Percentiles rank a stretch among this genome's conserved stretches.
Evolutionary conservation across 2,329 filamentous ascomycete species (phyloP).

Genomic region (Sclerotiophoma versabilis): DNA sequence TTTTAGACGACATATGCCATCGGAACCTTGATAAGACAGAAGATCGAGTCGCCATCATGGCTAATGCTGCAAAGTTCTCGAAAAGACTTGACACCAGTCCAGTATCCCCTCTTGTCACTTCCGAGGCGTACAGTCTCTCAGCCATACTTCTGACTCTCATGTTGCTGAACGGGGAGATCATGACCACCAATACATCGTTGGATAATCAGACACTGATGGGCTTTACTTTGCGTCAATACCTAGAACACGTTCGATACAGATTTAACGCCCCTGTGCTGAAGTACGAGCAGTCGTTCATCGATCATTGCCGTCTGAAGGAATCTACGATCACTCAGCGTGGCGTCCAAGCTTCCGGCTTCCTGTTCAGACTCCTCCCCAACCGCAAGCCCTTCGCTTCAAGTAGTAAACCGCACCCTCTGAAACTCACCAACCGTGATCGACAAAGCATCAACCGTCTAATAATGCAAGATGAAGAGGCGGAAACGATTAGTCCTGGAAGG

Average conservation of each 20-base stretch:
- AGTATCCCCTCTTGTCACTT: neutral
- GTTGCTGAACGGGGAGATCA: conserved; percentile 28
- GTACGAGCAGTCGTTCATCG: conserved; percentile 20
- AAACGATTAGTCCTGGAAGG: neutral
- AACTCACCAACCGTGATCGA: neutral
- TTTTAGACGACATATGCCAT: conserved; percentile 24
- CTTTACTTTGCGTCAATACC: conserved; percentile 5
- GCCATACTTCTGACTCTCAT: conserved; percentile 21
- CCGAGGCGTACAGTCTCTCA: conserved; percentile 22
- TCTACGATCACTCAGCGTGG: conserved; percentile 12
- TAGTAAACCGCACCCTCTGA: neutral
- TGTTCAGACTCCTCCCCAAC: conserved; percentile 11
- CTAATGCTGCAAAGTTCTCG: conserved; percentile 24
- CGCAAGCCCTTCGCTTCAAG: neutral
- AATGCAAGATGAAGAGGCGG: neutral
- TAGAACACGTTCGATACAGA: conserved; percentile 5
- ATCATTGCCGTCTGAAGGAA: conserved; percentile 23
- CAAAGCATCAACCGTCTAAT: neutral
- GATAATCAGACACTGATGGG: neutral
- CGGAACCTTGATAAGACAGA: conserved; percentile 18
- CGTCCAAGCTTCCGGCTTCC: conserved; percentile 18
- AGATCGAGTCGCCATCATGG: conserved; percentile 27
- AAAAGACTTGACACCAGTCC: conserved; percentile 17
- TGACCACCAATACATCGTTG: neutral
- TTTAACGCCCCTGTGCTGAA: conserved; percentile 12